Evolutionary conservation across 257 asterid species (phyloP).

Genomic region (Ophiorrhiza pumila): DNA sequence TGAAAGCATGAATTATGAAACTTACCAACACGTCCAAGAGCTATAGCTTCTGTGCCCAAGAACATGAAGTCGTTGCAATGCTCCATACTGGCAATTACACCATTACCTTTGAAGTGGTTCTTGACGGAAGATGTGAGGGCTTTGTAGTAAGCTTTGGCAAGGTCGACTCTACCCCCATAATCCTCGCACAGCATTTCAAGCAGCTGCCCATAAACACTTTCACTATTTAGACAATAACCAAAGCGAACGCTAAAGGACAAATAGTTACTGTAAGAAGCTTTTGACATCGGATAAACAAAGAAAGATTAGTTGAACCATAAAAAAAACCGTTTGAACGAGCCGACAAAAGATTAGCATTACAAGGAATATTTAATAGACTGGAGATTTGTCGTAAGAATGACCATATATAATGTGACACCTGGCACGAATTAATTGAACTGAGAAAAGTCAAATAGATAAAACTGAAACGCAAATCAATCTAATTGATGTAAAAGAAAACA

Average conservation of each 20-base stretch:
- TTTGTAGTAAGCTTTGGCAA: constrained; percentile 78
- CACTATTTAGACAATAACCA: neutral
- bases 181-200: constrained; percentile 88
- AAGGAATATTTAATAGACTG: neutral
- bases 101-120: constrained; percentile 89
- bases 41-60: constrained; percentile 76
- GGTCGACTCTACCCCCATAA: constrained; percentile 83
- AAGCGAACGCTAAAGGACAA: too few species aligned
- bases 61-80: constrained; percentile 98
- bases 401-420: neutral
- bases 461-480: neutral
- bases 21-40: constrained; percentile 92
- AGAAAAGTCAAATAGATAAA: neutral
- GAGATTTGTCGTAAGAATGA: neutral
- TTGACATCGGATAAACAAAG: too few species aligned
- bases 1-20: neutral
- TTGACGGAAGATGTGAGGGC: constrained; percentile 63
- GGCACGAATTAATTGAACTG: neutral
- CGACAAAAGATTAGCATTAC: too few species aligned
- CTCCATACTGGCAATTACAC: constrained; percentile 97
- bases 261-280: too few species aligned
- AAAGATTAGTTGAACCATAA: too few species aligned
- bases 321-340: too few species aligned
- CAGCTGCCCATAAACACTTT: constrained; percentile 32
- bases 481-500: neutral